Evolutionary conservation across 192 early-diverging fungal genomes (phyloP), one percentile per base, ranked within the genome.

Genomic region (Coemansia sp.): DNA sequence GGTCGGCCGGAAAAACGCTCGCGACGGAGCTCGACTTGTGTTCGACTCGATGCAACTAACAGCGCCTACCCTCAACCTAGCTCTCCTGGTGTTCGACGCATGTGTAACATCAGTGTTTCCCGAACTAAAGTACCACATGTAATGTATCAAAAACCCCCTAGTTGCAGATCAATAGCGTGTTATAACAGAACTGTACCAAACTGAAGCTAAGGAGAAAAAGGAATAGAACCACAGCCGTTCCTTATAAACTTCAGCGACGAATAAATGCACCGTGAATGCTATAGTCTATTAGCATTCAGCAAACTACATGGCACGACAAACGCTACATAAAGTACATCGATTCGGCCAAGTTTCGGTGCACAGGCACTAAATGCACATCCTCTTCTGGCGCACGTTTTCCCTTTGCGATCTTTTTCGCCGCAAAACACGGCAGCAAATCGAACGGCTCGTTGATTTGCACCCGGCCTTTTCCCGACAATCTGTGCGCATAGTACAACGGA

Each of bases 1-100:
- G 84, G 90, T 97, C 0, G 95, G 95, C 2, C 70, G 84, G 47
- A 86, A 89, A 50, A 97, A 97, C 61, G 89, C 93, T 0, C 70
- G 83, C 4, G 71, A 84, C 38, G 95, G 95, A 12, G 92, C 94
- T 0, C 37, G 78, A 14, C 72, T 88, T 14, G 68, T 93, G 4
- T 84, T 89, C 59, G 84, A 81, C 25, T 74, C 89, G 1, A 82
- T 94, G 55, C 95, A 97, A 75, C 85, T 90, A 37, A 79, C 81
- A 5, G 20, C 83, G n/a, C 69, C 93, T 4, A 96, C 95, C 57
- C 88, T 91, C 47, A 88, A 90, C 31, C 75, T 97, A n/a, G 78
- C 86, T 5, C 90, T 94, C 64, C 81, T 67, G 5, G 51, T 90
- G 1, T 71, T 95, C 11, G 95, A 97, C 69, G 91, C 90, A 52